Base-by-base conservation (phyloP, 1,284 basidiomycete genomes). In the Naganishia liquefaciens region DNA sequence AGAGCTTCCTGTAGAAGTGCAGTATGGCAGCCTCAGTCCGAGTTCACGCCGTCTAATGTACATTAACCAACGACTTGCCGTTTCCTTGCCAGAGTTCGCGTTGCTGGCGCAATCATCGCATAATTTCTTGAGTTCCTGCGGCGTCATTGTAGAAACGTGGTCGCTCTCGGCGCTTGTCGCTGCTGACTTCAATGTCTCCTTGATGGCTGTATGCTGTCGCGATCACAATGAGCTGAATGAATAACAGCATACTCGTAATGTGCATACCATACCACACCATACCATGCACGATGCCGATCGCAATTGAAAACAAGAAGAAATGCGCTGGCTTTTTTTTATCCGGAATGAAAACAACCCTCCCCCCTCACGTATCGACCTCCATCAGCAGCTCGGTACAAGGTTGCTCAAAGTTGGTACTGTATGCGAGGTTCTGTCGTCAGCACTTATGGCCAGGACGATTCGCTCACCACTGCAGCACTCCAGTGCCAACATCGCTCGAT, bases 41-140 rank as follows among this genome's bases (percentile, higher is more conserved):
- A 13, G 33, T 37, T 37, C 33, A 9, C 2, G 33, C 33, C 9
- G 2, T 7, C 33, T 13, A 7, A 9, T 37, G 33, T 44, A 2
- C 11, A 21, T 25, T 17, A 23, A 40, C 11, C 27, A 37, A 11
- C 15, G 33, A 54, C 60, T 53, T 33, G 37, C 57, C 21, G 46
- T 15, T 39, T 60, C 57, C 37, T 60, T 60, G 46, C 46, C 46
- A 17, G 57, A 21, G 28, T 49, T 49, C 15, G 57, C 57, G 19
- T 21, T 27, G 23, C 57, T 60, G 33, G 57, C 57, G 27, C 57
- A 60, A 37, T 60, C 57, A 42, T 60, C 57, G 27, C 57, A 60
- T 39, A 60, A 37, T 47, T 60, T 60, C 57, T 60, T 60, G 13
- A 60, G 57, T n/a, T 60, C 57, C 46, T 60, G 57, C 5, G 57